phyloP scores from a whole-genome alignment of 129 eudicot species.

The Saussurea involucrata region DNA sequence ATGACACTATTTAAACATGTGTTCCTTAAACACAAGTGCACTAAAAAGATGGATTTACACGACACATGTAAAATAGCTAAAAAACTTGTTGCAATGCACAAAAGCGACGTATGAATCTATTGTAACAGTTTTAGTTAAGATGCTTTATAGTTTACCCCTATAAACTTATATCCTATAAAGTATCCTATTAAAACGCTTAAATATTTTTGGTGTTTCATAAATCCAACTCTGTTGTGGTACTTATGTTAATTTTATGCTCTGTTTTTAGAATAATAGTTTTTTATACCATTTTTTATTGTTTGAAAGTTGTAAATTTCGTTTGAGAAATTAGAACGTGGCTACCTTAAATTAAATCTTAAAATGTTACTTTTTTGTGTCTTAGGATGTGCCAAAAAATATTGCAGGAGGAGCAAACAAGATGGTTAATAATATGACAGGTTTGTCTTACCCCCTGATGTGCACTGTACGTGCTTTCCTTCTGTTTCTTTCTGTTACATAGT shows the following conservation, averaged over 20 bases:
- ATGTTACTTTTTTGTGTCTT: background rate
- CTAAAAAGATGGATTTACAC: too few relatives aligned
- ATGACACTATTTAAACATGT: too few relatives aligned
- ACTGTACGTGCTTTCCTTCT: background rate
- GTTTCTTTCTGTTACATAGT: background rate
- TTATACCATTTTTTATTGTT: background rate
- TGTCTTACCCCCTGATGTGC: background rate
- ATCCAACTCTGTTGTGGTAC: background rate
- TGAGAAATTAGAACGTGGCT: background rate
- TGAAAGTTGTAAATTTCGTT: background rate
- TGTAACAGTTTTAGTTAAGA: too few relatives aligned
- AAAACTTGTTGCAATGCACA: too few relatives aligned
- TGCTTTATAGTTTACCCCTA: too few relatives aligned
- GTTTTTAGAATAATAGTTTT: background rate
- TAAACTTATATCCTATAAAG: background rate
- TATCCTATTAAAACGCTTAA: background rate
- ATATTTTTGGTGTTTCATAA: background rate
- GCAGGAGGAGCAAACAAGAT: constrained; percentile 70
- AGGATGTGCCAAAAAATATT: constrained; percentile 61
- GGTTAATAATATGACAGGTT: constrained; percentile 57
- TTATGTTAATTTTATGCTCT: background rate
- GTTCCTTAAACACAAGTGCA: too few relatives aligned
- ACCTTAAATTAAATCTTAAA: background rate
- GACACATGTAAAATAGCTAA: too few relatives aligned
- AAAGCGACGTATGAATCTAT: too few relatives aligned